Percentiles rank a stretch among this genome's conserved stretches.
Conservation (phyloP, 306 rosid genomes). For the Dalbergia cochinchinensis region DNA sequence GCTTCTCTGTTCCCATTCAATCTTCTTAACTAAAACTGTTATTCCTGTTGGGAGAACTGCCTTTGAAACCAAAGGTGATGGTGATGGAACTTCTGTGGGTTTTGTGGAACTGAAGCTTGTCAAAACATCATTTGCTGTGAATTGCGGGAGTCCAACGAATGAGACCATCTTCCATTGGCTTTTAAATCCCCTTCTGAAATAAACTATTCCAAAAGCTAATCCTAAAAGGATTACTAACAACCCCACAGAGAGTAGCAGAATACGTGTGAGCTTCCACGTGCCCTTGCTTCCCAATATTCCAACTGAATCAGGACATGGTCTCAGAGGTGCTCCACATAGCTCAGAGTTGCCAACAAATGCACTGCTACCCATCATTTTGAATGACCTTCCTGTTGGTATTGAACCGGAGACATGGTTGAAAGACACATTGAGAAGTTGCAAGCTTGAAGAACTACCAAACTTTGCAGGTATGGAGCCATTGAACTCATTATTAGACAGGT, state of each 20-base stretch:
- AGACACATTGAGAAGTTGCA: conserved; percentile 83
- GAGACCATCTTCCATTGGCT: conserved; percentile 91
- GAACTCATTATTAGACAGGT: conserved; percentile 74
- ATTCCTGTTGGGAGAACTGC: conserved; percentile 94
- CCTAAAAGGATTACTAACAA: conserved; percentile 59
- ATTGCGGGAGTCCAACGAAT: conserved; percentile 81
- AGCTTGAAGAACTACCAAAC: conserved; percentile 71
- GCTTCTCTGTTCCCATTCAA: conserved; percentile 71
- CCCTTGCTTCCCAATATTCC: conserved; percentile 68
- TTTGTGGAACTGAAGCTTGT: conserved; percentile 68
- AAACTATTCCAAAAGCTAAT: conserved; percentile 56
- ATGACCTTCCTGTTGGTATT: conserved; percentile 67
- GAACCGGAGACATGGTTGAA: conserved; percentile 87
- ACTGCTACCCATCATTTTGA: conserved; percentile 65
- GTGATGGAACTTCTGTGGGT: conserved; percentile 54
- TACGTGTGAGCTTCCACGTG: conserved; percentile 58
- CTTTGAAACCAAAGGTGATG: conserved; percentile 59
- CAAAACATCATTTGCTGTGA: conserved; percentile 81
- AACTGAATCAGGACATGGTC: conserved; percentile 66
- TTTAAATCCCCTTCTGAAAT: conserved; percentile 55
- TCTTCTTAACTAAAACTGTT: conserved; percentile 78
- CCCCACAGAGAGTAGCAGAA: conserved; percentile 68
- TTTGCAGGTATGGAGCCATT: conserved; percentile 75
- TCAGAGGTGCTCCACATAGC: conserved; percentile 88
- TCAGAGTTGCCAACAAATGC: conserved; percentile 81